Conservation (phyloP, 2,329 filamentous ascomycete genomes). For the Chaetomium sp. region DNA sequence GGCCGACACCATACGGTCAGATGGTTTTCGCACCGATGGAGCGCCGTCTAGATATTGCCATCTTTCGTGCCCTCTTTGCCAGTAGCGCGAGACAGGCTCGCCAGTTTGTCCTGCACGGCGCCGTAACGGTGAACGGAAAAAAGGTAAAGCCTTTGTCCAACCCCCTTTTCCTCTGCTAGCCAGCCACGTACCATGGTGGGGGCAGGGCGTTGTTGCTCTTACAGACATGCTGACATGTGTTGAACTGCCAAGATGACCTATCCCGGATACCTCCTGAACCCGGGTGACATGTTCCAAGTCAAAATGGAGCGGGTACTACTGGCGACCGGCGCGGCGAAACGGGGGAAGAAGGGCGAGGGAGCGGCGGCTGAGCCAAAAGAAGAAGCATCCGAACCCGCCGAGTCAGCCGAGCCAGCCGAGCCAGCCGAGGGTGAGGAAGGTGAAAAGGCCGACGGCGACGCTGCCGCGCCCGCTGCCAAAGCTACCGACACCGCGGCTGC, state of each 20-base stretch:
- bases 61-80: slow-evolving; percentile 89
- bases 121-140: slow-evolving; percentile 93
- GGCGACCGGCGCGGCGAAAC: slow-evolving; percentile 70
- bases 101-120: slow-evolving; percentile 89
- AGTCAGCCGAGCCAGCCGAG: background rate
- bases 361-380: slow-evolving; percentile 4
- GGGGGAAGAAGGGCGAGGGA: background rate
- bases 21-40: slow-evolving; percentile 94
- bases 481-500: slow-evolving; percentile 25
- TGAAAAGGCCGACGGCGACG: slow-evolving; percentile 16
- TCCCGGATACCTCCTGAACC: slow-evolving; percentile 89
- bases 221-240: background rate
- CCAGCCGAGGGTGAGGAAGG: slow-evolving; percentile 18
- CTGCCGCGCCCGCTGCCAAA: slow-evolving; percentile 20
- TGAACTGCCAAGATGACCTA: slow-evolving; percentile 65
- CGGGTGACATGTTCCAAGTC: slow-evolving; percentile 97
- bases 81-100: slow-evolving; percentile 88
- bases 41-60: slow-evolving; percentile 83
- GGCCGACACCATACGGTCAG: slow-evolving; percentile 81
- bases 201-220: background rate
- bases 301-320: slow-evolving; percentile 81
- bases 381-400: slow-evolving; percentile 7
- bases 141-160: slow-evolving; percentile 50
- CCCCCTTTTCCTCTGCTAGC: background rate
- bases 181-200: slow-evolving; percentile 16